Conservation (phyloP, 2,329 filamentous ascomycete genomes). For the Claviceps digitariae region DNA sequence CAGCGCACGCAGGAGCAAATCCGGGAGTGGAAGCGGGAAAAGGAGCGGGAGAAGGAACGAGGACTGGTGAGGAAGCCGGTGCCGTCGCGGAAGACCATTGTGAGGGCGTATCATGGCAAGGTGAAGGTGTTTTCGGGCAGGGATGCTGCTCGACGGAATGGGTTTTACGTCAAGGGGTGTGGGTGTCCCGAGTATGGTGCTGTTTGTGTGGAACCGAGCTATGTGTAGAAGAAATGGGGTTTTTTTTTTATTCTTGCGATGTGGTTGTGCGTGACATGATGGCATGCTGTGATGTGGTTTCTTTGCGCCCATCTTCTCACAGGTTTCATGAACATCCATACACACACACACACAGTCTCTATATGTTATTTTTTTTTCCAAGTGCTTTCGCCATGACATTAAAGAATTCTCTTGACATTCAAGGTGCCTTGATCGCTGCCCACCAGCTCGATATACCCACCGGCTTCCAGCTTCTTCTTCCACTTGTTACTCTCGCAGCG, state of each 20-base stretch:
- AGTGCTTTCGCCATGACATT: slow-evolving; percentile 2
- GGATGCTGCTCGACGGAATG: background rate
- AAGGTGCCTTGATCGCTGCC: slow-evolving; percentile 33
- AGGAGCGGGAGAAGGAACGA: background rate
- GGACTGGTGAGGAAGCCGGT: background rate
- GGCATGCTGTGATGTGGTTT: background rate
- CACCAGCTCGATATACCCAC: slow-evolving; percentile 38
- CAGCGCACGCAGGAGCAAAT: background rate
- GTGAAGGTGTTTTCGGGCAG: background rate
- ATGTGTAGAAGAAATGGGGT: background rate
- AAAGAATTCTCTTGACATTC: slow-evolving; percentile 36
- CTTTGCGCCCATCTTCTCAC: background rate
- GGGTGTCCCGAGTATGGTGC: background rate
- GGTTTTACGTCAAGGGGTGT: background rate
- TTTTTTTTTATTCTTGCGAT: background rate
- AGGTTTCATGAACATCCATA: too few relatives aligned
- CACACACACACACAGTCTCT: too few relatives aligned
- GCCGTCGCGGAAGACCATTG: background rate
- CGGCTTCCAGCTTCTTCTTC: slow-evolving; percentile 56
- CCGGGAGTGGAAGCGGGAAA: background rate
- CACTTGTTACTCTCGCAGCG: slow-evolving; percentile 62
- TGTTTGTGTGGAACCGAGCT: background rate
- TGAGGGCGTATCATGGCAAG: slow-evolving; percentile 1
- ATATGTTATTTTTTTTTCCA: too few relatives aligned
- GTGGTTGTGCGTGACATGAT: background rate